Evolutionary conservation across 2,329 filamentous ascomycete species (phyloP).

Genomic region (Scorias spongiosa): DNA sequence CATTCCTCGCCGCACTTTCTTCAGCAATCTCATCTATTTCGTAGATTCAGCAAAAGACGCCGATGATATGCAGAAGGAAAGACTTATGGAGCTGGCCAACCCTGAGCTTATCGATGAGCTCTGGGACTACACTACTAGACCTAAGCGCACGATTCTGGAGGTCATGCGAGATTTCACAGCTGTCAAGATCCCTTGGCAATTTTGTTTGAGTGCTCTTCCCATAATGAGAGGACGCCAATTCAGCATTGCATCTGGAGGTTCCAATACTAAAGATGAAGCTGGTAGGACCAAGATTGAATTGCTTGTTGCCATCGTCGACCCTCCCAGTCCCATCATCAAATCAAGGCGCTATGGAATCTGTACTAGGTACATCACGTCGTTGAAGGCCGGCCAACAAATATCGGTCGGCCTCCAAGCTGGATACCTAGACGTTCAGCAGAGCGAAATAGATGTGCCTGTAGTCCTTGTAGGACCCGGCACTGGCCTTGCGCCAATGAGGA

Average conservation of each 20-base stretch:
- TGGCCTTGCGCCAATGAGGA: slow-evolving; percentile 70
- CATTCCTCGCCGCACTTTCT: slow-evolving; percentile 77
- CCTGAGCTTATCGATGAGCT: slow-evolving; percentile 75
- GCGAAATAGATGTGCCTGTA: slow-evolving; percentile 41
- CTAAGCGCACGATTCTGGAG: slow-evolving; percentile 80
- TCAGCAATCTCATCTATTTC: slow-evolving; percentile 62
- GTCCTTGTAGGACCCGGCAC: slow-evolving; percentile 75
- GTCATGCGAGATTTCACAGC: slow-evolving; percentile 79
- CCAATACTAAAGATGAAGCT: neutral
- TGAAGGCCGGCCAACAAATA: slow-evolving; percentile 44
- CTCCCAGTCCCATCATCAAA: slow-evolving; percentile 55
- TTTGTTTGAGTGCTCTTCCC: slow-evolving; percentile 60
- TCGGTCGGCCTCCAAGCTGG: slow-evolving; percentile 42
- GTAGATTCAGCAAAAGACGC: slow-evolving; percentile 45
- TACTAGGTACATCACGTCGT: slow-evolving; percentile 63
- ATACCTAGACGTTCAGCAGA: slow-evolving; percentile 33
- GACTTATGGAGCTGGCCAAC: slow-evolving; percentile 69
- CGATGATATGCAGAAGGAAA: slow-evolving; percentile 48
- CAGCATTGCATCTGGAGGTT: slow-evolving; percentile 68
- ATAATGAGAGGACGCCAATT: slow-evolving; percentile 79
- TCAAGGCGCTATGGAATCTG: slow-evolving; percentile 81
- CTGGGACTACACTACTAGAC: slow-evolving; percentile 87
- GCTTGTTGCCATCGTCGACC: slow-evolving; percentile 22
- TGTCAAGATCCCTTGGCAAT: slow-evolving; percentile 64
- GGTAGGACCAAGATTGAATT: slow-evolving; percentile 17